Base-by-base conservation (phyloP, 2,329 filamentous ascomycete species). In the Alternaria arbusti region DNA sequence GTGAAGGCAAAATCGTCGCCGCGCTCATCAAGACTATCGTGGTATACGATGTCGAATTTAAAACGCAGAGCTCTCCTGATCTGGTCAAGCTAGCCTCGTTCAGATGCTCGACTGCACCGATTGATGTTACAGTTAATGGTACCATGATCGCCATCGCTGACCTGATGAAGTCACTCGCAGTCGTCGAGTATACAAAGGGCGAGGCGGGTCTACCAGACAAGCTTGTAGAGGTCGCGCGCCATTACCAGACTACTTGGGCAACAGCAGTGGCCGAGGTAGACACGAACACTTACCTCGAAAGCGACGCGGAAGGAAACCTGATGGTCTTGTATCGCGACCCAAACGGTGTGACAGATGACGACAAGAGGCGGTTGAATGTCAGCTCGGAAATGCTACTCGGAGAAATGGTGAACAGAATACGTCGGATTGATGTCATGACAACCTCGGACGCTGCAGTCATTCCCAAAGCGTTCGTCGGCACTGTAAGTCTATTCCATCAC, bases 381-480 rank as follows among this genome's bases (percentile, higher is more conserved):
- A 92, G 88, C 1, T 90, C 91, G 63, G 94, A 97, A 79, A 88
- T 98, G 66, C 89, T 91, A 47, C 84, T 99, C 10, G 94, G 96
- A 1, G 95, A 99, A 78, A 93, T 96, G 87, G 93, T 98, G 59
- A 99, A 99, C 76, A 87, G 89, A 30, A 97, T 98, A 59, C 87
- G 90, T 22, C 88, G 88, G 26, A 87, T 98, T 17, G 85, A 90
- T 57, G 88, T 96, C 10, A 85, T 88, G 26, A 84, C 88, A 4
- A 86, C 85, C 17, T 82, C 88, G 2, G 89, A 86, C 67, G 89
- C 92, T 9, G 84, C 90, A 25, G 89, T 97, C 8, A 83, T 90
- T 8, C 95, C 96, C 0, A 89, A 88, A 73, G 96, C 96, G 20
- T 97, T 98, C 76, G 82, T 98, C 56, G 94, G 88, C 62, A 98